These are phyloP conservation scores for Rhizoclosmatium sp. DNA, from an alignment of 192 early-diverging fungal species.

Conservation along the genomic window DNA sequence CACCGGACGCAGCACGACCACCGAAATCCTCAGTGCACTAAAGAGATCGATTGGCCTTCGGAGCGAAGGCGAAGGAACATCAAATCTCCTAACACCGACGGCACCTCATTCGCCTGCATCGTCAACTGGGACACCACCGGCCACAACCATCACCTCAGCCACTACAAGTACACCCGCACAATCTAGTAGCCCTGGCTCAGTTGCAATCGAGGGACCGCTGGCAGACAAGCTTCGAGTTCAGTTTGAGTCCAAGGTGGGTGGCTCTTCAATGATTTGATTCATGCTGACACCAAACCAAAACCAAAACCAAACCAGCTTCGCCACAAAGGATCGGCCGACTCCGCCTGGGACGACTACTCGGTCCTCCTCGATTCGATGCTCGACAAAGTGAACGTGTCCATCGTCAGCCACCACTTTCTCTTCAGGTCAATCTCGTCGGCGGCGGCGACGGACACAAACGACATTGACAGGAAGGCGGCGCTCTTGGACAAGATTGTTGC, in stretches of 20 bases:
- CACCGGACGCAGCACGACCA: too few species aligned
- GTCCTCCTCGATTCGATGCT: slow-evolving; percentile 25
- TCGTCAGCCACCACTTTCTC: slow-evolving; percentile 31
- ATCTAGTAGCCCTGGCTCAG: too few species aligned
- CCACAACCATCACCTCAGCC: too few species aligned
- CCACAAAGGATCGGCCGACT: slow-evolving; percentile 21
- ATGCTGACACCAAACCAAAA: background rate
- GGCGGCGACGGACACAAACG: background rate
- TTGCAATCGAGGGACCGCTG: too few species aligned
- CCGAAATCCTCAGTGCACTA: too few species aligned
- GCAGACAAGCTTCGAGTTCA: slow-evolving; percentile 22
- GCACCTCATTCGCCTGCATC: too few species aligned
- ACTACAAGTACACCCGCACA: too few species aligned
- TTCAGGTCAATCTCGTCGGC: slow-evolving; percentile 25
- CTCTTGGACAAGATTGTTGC: slow-evolving; percentile 19
- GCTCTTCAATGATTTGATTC: too few species aligned
- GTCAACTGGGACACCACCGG: too few species aligned
- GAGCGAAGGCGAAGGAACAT: too few species aligned
- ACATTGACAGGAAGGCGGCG: slow-evolving; percentile 5
- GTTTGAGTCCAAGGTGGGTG: slow-evolving; percentile 34
- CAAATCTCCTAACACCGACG: too few species aligned
- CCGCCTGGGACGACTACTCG: slow-evolving; percentile 30
- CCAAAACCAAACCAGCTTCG: slow-evolving; percentile 2
- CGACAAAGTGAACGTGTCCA: slow-evolving; percentile 22
- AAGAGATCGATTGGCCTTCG: too few species aligned